Base-by-base conservation (phyloP, 345 rosid species). In the Corchorus capsularis region DNA sequence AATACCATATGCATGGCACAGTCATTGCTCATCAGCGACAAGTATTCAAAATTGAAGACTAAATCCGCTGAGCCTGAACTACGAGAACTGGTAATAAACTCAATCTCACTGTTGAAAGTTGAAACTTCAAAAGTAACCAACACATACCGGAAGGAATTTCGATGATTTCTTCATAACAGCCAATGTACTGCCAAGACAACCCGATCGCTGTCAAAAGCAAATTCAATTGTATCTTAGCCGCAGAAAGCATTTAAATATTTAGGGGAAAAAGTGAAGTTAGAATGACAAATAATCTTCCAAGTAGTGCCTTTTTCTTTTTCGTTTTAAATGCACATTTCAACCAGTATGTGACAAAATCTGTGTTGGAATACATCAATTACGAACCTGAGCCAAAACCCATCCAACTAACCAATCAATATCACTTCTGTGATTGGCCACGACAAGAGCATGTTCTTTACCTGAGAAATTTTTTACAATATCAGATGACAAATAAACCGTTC, bases 381-480 rank as follows among this genome's bases (percentile, higher is more conserved):
- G 75, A 67, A 96, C 99, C 99, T 96, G 93, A 85, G 99, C 98
- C 82, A 89, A 76, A 72, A 89, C 73, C 98, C 98, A 96, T 76
- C 99, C 99, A 60, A 96, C 92, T 78, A 96, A 93, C 99, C 99
- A 92, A 77, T 93, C 99, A 66, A 96, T 87, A 76, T 93, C 99
- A 66, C 99, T 93, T 72, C 77, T 91, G 83, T 96, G 99, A 81
- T 96, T 96, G 83, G 87, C 82, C 47, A 91, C 75, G 57, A 92
- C 86, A 82, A 96, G 93, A 4, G 97, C 97, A 79, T 92, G 98
- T 72, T 93, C 99, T 81, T 89, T 92, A 39, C 99, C 98, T 96
- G 86, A 81, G 64, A 46, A 77, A 45, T 64, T 62, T 15, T 11
- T 15, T 11, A 69, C 66, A 79, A 71, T 9, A 62, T 50, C 15